A percentile compares a stretch with the other conserved stretches of the same genome.
These are phyloP conservation scores for Fraxinus anomala DNA, from an alignment of 257 asterid species.

Conservation along the genomic window DNA sequence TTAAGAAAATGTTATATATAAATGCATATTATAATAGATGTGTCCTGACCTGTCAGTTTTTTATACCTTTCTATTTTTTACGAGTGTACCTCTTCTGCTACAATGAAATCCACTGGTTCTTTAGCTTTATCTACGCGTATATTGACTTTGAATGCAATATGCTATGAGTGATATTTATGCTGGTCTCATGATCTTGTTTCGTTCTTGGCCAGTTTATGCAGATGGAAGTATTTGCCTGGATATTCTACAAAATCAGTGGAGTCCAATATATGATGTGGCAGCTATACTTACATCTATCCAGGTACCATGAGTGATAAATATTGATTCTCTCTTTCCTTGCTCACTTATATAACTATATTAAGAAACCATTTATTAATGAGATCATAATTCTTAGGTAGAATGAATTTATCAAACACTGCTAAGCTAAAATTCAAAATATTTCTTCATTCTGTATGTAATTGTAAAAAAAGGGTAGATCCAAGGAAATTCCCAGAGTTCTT, in stretches of 20 bases:
- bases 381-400: neutral
- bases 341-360: neutral
- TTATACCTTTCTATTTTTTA: neutral
- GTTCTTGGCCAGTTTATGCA: constrained; percentile 66
- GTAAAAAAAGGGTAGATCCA: too few species aligned
- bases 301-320: constrained; percentile 42
- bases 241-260: constrained; percentile 93
- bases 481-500: too few species aligned
- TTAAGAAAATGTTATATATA: too few species aligned
- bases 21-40: too few species aligned
- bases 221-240: constrained; percentile 96
- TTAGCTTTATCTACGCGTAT: neutral
- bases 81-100: neutral
- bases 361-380: neutral
- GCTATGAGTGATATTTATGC: neutral
- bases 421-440: neutral
- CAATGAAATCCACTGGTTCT: neutral
- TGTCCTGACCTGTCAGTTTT: too few species aligned
- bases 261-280: constrained; percentile 92
- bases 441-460: neutral
- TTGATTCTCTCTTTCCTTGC: neutral
- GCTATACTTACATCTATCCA: constrained; percentile 94
- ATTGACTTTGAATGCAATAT: neutral
- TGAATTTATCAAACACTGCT: neutral
- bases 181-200: constrained; percentile 8